Conservation (phyloP, 2,329 filamentous ascomycete genomes). For the Uncinocarpus reesii region DNA sequence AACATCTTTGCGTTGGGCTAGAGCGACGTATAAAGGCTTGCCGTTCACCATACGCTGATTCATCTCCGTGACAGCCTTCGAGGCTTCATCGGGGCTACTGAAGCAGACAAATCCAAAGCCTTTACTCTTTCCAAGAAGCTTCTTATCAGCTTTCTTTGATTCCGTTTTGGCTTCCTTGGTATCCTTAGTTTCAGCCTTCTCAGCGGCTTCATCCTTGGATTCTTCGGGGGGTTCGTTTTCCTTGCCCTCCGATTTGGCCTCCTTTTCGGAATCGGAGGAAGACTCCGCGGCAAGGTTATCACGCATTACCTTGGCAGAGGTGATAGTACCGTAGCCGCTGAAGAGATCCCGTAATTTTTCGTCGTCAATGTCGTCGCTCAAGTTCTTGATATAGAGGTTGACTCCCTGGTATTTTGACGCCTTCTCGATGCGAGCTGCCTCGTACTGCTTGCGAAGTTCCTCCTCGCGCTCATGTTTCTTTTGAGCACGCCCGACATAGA, state of each 20-base stretch:
- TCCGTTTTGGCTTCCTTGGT: constrained; percentile 30
- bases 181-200: constrained; percentile 43
- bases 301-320: constrained; percentile 98
- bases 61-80: constrained; percentile 98
- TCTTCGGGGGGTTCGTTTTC: constrained; percentile 32
- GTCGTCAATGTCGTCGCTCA: constrained; percentile 92
- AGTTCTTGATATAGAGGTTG: constrained; percentile 99
- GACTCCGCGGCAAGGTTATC: constrained; percentile 46
- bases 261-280: constrained; percentile 39
- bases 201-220: constrained; percentile 32
- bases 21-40: constrained; percentile 95
- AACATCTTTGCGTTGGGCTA: constrained; percentile 98
- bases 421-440: constrained; percentile 95
- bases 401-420: constrained; percentile 98
- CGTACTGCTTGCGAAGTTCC: constrained; percentile 97
- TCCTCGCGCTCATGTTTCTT: constrained; percentile 99
- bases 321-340: constrained; percentile 82
- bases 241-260: constrained; percentile 43
- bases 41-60: constrained; percentile 97
- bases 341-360: constrained; percentile 96
- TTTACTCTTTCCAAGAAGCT: constrained; percentile 89
- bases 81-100: constrained; percentile 96
- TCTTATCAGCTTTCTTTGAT: constrained; percentile 49
- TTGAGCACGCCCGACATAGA: constrained; percentile 96
- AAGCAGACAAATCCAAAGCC: constrained; percentile 99